Base-by-base conservation (phyloP, 2,329 filamentous ascomycete genomes). In the Pseudocercospora fijiensis region DNA sequence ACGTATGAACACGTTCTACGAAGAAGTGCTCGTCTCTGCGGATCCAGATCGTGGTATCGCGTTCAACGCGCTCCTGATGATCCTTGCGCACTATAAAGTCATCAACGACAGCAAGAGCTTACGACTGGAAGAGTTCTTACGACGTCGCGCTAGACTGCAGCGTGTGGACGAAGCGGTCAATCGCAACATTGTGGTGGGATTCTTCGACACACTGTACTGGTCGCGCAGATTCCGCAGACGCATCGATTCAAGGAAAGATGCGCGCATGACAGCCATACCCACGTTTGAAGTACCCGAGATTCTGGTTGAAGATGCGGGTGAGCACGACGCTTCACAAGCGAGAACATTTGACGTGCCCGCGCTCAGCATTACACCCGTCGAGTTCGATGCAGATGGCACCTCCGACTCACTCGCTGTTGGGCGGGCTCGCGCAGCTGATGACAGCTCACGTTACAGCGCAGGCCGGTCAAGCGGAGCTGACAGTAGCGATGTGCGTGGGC, bases 21-120 rank as follows among this genome's bases (percentile, higher is more conserved):
- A 98, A 77, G 96, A 99, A 79, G 90, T 98, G 20, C 86, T 98
- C 77, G 92, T 97, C 5, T 94, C 92, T 4, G 92, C 93, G 4
- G 93, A 99, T 76, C 90, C 89, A 0, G 91, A 96, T 72, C 86
- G 86, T 66, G 95, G 95, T 55, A 96, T 99, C 64, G 89, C 91
- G 0, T 99, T 99, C 76, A 95, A 92, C 2, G 89, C 90, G 6
- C 89, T 97, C 22, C 83, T 99, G 58, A 95, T 99, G 90, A 96
- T 96, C 65, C 83, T 99, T 62, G 94, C 96, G 33, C 95, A 99
- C 78, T 96, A 99, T 83, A 99, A 98, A 73, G 92, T 99, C 73
- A 99, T 99, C 76, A 96, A 89, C 70, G 95, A 99, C 78, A 97
- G 90, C 81, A 97, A 97, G 83, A 96, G 92, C 77, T 81, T 99